Conservation (phyloP, 2,329 filamentous ascomycete species). For the Ceratocystis smalleyi region DNA sequence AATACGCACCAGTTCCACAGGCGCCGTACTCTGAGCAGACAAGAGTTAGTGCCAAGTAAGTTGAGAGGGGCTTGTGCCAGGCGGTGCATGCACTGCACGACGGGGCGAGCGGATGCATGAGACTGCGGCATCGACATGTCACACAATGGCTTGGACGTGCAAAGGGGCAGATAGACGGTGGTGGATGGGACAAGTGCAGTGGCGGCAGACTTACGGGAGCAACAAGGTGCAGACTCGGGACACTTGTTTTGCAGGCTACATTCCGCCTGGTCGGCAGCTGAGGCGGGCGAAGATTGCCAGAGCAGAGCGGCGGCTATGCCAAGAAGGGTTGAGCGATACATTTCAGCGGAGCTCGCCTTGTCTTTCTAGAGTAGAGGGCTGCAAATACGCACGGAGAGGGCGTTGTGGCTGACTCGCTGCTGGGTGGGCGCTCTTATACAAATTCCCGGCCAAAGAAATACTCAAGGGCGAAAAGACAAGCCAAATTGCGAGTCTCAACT, state of each 20-base stretch:
- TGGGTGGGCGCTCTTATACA: background rate
- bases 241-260: slow-evolving; percentile 46
- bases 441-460: too few species aligned
- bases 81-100: too few species aligned
- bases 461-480: too few species aligned
- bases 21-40: slow-evolving; percentile 62
- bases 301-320: slow-evolving; percentile 3
- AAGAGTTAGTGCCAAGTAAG: background rate
- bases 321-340: slow-evolving; percentile 7
- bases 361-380: too few species aligned
- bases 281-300: background rate
- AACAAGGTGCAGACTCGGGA: slow-evolving; percentile 58
- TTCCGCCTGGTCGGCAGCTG: slow-evolving; percentile 19
- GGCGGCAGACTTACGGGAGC: slow-evolving; percentile 52
- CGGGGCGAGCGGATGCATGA: too few species aligned
- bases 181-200: background rate
- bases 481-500: too few species aligned
- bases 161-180: too few species aligned
- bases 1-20: slow-evolving; percentile 88
- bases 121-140: too few species aligned
- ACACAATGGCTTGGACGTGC: background rate
- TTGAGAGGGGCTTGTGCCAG: too few species aligned
- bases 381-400: background rate
- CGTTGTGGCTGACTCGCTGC: too few species aligned
- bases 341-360: background rate